Percentiles rank a stretch among this genome's conserved stretches.
Evolutionary conservation across 768 basidiomycete species (phyloP).

Genomic region (Tricholoma flavovirens): DNA sequence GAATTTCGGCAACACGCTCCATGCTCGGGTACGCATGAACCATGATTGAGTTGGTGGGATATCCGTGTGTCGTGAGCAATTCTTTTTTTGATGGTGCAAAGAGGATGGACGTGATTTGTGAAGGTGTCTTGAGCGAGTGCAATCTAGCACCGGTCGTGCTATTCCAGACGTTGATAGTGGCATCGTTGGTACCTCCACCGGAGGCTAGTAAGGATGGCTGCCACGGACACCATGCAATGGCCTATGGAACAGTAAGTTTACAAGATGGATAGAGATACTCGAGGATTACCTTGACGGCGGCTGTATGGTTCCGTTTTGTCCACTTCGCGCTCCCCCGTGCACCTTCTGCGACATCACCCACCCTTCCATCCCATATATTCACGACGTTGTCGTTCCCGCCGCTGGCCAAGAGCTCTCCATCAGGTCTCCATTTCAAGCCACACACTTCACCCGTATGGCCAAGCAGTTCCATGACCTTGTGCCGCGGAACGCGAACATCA

Average conservation of each 20-base stretch:
- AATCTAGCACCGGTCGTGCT: conserved; percentile 87
- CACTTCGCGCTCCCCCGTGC: conserved; percentile 68
- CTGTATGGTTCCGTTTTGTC: conserved; percentile 89
- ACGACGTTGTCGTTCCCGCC: conserved; percentile 98
- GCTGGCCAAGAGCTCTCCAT: conserved; percentile 87
- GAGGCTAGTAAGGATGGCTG: conserved; percentile 85
- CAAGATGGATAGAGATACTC: not conserved
- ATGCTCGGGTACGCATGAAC: conserved; percentile 83
- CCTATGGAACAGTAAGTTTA: conserved; percentile 38
- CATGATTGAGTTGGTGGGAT: conserved; percentile 81
- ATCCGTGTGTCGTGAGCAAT: conserved; percentile 88
- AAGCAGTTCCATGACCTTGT: conserved; percentile 85
- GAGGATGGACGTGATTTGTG: conserved; percentile 88
- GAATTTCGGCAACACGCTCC: conserved; percentile 75
- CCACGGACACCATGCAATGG: conserved; percentile 98
- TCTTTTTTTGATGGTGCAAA: conserved; percentile 89
- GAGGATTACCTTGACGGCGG: conserved; percentile 65
- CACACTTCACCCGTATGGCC: conserved; percentile 94
- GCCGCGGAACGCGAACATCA: conserved; percentile 82
- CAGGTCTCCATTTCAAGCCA: conserved; percentile 82
- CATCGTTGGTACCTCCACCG: conserved; percentile 93
- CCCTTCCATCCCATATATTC: conserved; percentile 92
- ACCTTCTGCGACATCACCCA: conserved; percentile 49
- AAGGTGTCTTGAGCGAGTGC: conserved; percentile 79
- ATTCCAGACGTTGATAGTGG: conserved; percentile 87